These are phyloP conservation scores for Amanita muscaria DNA, from an alignment of 768 basidiomycete species.

Conservation along the genomic window DNA sequence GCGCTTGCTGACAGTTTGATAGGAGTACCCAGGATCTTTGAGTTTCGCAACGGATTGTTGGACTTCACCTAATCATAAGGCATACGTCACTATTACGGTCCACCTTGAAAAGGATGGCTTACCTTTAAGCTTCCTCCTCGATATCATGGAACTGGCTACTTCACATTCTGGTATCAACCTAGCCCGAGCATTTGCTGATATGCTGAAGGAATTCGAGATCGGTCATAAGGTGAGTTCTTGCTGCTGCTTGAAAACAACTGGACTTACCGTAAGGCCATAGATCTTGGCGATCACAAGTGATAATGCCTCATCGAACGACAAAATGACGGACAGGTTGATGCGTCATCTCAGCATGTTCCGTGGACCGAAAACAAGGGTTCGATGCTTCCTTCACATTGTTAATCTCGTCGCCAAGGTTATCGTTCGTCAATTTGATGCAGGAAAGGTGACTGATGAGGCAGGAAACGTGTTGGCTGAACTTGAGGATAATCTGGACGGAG, in stretches of 20 bases:
- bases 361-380: no score
- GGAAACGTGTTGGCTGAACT: no score
- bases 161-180: neutral
- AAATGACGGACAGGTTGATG: no score
- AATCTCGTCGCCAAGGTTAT: no score
- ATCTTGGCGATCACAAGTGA: neutral
- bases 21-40: neutral
- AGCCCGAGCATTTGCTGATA: neutral
- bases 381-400: no score
- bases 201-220: neutral
- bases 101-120: neutral
- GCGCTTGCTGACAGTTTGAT: no score
- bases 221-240: neutral
- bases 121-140: neutral
- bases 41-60: neutral
- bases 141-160: neutral
- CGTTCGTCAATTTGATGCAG: no score
- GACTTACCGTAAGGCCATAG: no score
- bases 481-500: no score
- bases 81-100: slow-evolving; percentile 6
- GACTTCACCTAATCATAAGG: neutral
- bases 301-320: neutral
- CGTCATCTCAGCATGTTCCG: no score
- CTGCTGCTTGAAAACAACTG: no score
- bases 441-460: no score